These are phyloP conservation scores for Rhizoclosmatium globosum DNA, from an alignment of 192 early-diverging fungal species.

Conservation along the genomic window DNA sequence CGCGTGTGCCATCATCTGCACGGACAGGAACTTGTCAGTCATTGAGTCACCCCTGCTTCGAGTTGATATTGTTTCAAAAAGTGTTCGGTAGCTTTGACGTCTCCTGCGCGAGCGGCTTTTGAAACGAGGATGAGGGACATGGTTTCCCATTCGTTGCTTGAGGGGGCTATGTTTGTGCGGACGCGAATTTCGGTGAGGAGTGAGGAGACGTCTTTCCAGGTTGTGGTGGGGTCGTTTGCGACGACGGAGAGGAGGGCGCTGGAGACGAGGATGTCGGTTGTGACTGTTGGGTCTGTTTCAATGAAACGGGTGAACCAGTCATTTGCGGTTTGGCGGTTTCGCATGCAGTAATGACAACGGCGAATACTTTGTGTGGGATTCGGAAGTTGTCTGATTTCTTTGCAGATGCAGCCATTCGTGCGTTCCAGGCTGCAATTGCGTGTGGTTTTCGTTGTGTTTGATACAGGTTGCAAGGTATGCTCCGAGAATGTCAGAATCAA, in stretches of 20 bases:
- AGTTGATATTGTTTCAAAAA: not conserved
- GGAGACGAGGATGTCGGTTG: not conserved
- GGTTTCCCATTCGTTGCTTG: not conserved
- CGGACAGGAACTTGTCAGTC: not conserved
- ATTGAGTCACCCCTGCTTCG: not conserved
- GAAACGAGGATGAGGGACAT: not conserved
- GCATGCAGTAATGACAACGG: not conserved
- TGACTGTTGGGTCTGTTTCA: not conserved
- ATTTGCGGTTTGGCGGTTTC: not conserved
- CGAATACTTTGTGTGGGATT: not conserved
- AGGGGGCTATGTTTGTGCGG: not conserved
- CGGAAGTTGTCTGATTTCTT: no score
- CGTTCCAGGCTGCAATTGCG: no score
- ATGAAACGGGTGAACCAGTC: not conserved
- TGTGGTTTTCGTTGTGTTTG: no score
- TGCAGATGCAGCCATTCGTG: no score
- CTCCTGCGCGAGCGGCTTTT: not conserved
- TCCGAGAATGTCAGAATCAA: no score
- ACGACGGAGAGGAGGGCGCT: not conserved
- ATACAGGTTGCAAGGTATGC: no score
- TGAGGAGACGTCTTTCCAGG: not conserved
- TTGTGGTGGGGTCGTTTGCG: not conserved
- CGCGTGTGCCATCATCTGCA: slow-evolving; percentile 11
- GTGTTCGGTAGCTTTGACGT: not conserved
- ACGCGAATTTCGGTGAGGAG: not conserved